Evolutionary conservation across 352 stramenopile genomes (phyloP).

Genomic region (Phytopythium vexans): DNA sequence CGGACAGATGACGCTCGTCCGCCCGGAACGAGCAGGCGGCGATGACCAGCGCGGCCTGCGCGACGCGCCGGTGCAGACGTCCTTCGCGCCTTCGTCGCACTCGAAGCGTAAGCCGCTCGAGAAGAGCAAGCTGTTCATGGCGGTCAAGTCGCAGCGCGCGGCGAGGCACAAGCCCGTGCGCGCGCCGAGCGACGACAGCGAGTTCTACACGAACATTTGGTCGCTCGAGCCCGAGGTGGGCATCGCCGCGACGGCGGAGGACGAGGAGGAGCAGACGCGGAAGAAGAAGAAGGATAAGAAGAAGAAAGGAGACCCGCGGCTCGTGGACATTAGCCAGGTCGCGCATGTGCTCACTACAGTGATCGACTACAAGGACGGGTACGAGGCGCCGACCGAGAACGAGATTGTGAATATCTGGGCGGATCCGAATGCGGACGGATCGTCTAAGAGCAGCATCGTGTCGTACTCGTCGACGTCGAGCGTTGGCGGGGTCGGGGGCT

Average conservation of each 20-base stretch:
- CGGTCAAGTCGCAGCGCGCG: slow-evolving; percentile 26
- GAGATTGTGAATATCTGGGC: slow-evolving; percentile 62
- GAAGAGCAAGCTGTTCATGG: slow-evolving; percentile 46
- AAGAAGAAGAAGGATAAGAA: no score
- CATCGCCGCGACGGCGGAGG: slow-evolving; percentile 14
- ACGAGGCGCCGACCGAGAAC: slow-evolving; percentile 25
- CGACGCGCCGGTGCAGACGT: slow-evolving; percentile 9
- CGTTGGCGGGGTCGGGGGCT: no score
- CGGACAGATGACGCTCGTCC: background rate
- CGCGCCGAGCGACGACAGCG: slow-evolving; percentile 48
- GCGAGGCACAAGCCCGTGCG: slow-evolving; percentile 20
- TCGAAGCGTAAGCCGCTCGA: slow-evolving; percentile 50
- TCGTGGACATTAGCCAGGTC: slow-evolving; percentile 80
- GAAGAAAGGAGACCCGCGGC: slow-evolving; percentile 10
- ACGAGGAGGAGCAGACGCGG: background rate
- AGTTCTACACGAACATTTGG: slow-evolving; percentile 87
- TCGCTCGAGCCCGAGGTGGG: slow-evolving; percentile 16
- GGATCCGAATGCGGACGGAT: slow-evolving; percentile 18
- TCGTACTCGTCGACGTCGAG: background rate
- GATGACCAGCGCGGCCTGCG: background rate
- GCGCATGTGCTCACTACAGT: slow-evolving; percentile 62
- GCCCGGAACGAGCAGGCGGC: no score
- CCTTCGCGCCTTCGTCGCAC: slow-evolving; percentile 15
- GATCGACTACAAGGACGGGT: slow-evolving; percentile 71
- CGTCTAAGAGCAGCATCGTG: background rate